Evolutionary conservation across 345 rosid genomes (phyloP).

Genomic region (Populus nigra): DNA sequence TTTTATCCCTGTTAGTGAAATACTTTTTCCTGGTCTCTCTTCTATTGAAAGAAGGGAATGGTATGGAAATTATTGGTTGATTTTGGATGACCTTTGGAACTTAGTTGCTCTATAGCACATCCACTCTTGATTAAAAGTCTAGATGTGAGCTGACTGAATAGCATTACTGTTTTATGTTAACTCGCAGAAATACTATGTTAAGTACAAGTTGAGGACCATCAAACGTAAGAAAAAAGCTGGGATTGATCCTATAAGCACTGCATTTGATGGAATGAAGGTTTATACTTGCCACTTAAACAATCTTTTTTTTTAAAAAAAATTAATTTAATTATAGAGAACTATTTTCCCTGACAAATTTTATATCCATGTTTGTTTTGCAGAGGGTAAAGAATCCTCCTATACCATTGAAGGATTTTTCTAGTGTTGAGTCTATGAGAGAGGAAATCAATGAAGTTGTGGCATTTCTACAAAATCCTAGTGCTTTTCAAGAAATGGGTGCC

Average conservation of each 20-base stretch:
- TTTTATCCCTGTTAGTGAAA: background rate
- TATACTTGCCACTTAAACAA: constrained; percentile 2
- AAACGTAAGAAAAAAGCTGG: constrained; percentile 74
- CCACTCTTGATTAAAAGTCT: too few relatives aligned
- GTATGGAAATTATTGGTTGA: background rate
- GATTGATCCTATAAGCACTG: constrained; percentile 77
- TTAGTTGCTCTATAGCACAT: too few relatives aligned
- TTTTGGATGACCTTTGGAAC: background rate
- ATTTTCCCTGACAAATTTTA: constrained; percentile 8
- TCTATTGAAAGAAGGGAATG: background rate
- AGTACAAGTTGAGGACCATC: constrained; percentile 51
- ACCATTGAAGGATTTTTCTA: constrained; percentile 80
- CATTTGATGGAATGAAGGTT: constrained; percentile 92
- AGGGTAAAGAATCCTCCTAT: constrained; percentile 97
- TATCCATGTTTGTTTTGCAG: constrained; percentile 34
- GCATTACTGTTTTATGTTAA: constrained; percentile 16
- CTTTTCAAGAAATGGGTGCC: constrained; percentile 95
- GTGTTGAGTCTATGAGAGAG: constrained; percentile 93
- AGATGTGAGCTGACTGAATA: constrained; percentile 7
- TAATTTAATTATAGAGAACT: background rate
- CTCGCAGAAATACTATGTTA: constrained; percentile 70
- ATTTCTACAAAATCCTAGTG: constrained; percentile 84
- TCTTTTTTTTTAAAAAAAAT: background rate
- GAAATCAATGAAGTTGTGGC: constrained; percentile 96
- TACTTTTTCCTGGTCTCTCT: background rate